Percentiles rank a stretch among this genome's conserved stretches.
These are phyloP conservation scores for Colletotrichum coccodes DNA, from an alignment of 2,329 filamentous ascomycete species.

Conservation along the genomic window DNA sequence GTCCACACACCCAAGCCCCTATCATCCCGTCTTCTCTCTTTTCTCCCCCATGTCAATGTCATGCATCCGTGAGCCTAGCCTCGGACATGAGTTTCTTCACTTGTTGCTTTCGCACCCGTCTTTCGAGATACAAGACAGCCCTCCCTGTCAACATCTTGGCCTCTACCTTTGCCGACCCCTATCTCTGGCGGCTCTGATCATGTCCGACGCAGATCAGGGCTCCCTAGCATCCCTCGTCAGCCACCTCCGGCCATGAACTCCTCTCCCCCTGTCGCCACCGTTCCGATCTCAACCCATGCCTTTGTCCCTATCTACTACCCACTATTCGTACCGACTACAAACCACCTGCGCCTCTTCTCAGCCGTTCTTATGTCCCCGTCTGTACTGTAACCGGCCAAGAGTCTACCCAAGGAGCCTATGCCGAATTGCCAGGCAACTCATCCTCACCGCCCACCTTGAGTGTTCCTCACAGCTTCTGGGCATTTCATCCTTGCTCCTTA, in stretches of 20 bases:
- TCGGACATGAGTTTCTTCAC: background rate
- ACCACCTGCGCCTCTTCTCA: constrained; percentile 2
- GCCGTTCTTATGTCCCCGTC: constrained; percentile 1
- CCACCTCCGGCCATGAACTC: constrained; percentile 10
- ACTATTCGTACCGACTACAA: constrained; percentile 3
- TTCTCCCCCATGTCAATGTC: constrained; percentile 8
- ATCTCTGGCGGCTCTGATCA: background rate
- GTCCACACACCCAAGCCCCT: background rate
- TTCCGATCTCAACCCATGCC: background rate
- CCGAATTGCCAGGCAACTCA: background rate
- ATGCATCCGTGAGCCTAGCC: background rate
- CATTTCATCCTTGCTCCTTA: constrained; percentile 27
- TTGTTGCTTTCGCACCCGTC: background rate
- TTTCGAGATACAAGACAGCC: background rate
- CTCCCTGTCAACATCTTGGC: background rate
- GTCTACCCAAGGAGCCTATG: background rate
- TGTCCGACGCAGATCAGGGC: constrained; percentile 15
- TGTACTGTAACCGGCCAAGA: background rate
- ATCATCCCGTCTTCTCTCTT: constrained; percentile 11
- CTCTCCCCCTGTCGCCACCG: background rate
- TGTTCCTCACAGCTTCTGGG: constrained; percentile 22
- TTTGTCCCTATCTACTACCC: background rate
- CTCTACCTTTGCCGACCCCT: background rate
- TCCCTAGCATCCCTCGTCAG: constrained; percentile 10
- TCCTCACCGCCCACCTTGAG: constrained; percentile 9